A percentile compares a stretch with the other conserved stretches of the same genome.
Evolutionary conservation across 495 filamentous ascomycete species (phyloP).

Genomic region (Talaromyces thailandensis): DNA sequence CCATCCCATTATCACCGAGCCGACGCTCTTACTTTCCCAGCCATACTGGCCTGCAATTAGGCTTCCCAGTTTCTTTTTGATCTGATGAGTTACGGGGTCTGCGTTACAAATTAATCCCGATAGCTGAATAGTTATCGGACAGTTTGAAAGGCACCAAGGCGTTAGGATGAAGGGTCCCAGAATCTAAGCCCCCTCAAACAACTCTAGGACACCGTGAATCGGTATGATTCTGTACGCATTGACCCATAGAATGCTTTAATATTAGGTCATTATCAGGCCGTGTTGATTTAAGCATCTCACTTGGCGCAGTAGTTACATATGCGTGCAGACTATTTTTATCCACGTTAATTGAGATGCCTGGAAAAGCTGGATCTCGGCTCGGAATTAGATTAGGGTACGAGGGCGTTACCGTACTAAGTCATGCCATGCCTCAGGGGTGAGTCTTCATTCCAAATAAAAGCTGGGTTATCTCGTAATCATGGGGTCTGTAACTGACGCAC

Average conservation of each 20-base stretch:
- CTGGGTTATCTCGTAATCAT: not conserved
- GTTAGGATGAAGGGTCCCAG: not conserved
- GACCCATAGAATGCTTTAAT: not conserved
- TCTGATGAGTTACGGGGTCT: not conserved
- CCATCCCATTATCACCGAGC: not conserved
- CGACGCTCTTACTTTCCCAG: not conserved
- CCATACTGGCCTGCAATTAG: not conserved
- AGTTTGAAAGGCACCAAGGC: not conserved
- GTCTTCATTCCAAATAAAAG: not conserved
- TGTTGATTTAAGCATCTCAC: not conserved
- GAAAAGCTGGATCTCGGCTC: not conserved
- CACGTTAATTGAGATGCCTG: not conserved
- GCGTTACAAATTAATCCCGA: not conserved
- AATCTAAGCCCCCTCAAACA: not conserved
- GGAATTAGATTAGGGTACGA: not conserved
- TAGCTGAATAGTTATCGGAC: not conserved
- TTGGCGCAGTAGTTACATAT: not conserved
- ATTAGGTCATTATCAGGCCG: not conserved
- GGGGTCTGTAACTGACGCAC: not conserved
- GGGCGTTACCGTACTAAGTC: not conserved
- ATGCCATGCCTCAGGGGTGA: not conserved
- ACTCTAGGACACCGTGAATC: not conserved
- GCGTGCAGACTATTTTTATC: not conserved
- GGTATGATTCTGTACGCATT: not conserved
- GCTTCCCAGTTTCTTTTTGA: not conserved